Conservation (phyloP, 768 basidiomycete species). For the Porphyrellus cyaneotinctus region DNA sequence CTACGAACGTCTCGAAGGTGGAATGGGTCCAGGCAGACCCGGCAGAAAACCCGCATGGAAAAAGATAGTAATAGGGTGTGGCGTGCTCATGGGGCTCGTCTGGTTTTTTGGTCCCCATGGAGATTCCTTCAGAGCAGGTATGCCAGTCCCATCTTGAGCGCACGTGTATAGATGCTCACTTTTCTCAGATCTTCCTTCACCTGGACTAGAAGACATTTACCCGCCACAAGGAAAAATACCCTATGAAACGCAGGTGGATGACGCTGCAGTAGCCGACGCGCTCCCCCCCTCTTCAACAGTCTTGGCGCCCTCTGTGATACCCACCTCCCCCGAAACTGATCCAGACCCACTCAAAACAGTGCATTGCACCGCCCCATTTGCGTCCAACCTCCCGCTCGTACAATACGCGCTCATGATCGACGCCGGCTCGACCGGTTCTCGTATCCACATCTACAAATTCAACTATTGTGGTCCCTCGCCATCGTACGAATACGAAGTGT, state of each 20-base stretch:
- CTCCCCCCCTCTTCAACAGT: neutral
- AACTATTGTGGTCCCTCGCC: conserved; percentile 79
- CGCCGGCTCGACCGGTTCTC: conserved; percentile 94
- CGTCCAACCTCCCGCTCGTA: conserved; percentile 52
- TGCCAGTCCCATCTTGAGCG: neutral
- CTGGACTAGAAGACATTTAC: conserved; percentile 24
- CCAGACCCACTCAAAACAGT: conserved; percentile 70
- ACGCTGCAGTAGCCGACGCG: neutral
- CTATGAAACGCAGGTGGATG: neutral
- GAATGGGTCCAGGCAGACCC: conserved; percentile 47
- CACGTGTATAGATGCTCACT: neutral
- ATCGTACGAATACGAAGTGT: conserved; percentile 88
- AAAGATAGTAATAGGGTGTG: conserved; percentile 60
- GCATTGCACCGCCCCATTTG: conserved; percentile 59
- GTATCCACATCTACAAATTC: conserved; percentile 99
- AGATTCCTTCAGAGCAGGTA: conserved; percentile 18
- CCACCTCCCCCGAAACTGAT: conserved; percentile 66
- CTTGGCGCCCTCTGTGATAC: conserved; percentile 16
- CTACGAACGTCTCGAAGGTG: conserved; percentile 61
- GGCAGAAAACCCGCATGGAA: conserved; percentile 51
- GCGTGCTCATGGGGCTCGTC: conserved; percentile 52
- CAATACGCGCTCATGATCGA: conserved; percentile 98
- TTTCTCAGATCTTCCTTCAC: conserved; percentile 11
- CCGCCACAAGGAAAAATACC: conserved; percentile 20
- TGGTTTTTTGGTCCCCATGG: conserved; percentile 60